Evolutionary conservation across 2,329 filamentous ascomycete species (phyloP).

Genomic region (Ophiognomonia clavigignenti-juglandacearum): DNA sequence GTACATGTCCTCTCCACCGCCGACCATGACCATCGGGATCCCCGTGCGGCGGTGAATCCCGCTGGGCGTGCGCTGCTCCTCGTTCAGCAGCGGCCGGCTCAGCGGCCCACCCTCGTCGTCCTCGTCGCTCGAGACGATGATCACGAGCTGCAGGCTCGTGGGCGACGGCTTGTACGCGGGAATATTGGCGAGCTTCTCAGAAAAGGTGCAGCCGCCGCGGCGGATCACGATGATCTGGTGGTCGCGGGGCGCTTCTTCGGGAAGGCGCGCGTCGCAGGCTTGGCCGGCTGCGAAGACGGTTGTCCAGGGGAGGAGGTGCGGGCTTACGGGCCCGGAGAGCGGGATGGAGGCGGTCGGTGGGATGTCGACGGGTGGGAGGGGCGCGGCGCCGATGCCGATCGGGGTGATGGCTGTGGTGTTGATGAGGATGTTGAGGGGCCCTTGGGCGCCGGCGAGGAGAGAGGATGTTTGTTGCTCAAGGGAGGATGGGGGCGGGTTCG

Average conservation of each 20-base stretch:
- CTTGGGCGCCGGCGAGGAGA: conserved; percentile 1
- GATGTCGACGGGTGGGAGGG: conserved; percentile 38
- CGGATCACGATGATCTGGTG: conserved; percentile 79
- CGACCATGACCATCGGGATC: conserved; percentile 79
- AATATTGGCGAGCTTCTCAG: conserved; percentile 78
- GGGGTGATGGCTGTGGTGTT: conserved; percentile 32
- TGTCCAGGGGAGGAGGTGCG: conserved; percentile 57
- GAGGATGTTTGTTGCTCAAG: background rate
- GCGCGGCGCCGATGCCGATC: conserved; percentile 44
- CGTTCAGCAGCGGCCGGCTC: conserved; percentile 67
- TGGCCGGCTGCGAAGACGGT: conserved; percentile 67
- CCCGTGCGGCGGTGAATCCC: conserved; percentile 67
- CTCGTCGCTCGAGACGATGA: conserved; percentile 65
- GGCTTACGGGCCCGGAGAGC: conserved; percentile 28
- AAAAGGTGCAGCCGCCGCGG: conserved; percentile 81
- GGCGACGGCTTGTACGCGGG: conserved; percentile 64
- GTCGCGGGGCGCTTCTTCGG: conserved; percentile 43
- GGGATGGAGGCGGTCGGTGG: conserved; percentile 27
- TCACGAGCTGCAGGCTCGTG: conserved; percentile 68
- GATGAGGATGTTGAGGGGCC: conserved; percentile 27
- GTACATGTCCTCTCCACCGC: conserved; percentile 63
- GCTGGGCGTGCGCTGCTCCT: conserved; percentile 63
- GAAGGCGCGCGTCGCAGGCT: conserved; percentile 57
- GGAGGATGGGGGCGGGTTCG: conserved; percentile 8
- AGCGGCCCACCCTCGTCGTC: conserved; percentile 25